Evolutionary conservation across 2,329 filamentous ascomycete species (phyloP), one percentile per base, ranked within the genome.

Genomic region (Pseudogymnoascus sp.): DNA sequence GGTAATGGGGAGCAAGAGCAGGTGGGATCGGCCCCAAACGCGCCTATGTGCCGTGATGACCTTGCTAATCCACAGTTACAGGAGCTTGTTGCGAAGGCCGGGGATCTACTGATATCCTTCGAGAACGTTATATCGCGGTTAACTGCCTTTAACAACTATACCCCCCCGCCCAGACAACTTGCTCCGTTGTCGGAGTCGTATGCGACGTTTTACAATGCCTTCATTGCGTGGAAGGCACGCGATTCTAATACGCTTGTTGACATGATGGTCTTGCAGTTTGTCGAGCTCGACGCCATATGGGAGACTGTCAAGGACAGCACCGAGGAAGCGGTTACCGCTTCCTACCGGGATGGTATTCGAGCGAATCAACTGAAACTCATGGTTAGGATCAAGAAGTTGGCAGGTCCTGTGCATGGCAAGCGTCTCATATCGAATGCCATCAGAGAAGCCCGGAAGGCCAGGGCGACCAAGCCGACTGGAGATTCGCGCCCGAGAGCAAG

Each of bases 261-360:
- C 69, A 87, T 91, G 62, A 92, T 94, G 90, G 81, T 93, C n/a
- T 82, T 90, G 69, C 89, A 91, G 66, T 92, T 93, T 73, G 89
- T 92, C 16, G 90, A 92, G 71, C 82, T 94, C 2, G 90, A 94
- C 70, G 87, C 87, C 36, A 93, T 93, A 58, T 89, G 89, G 80
- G 88, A 92, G 71, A 90, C 88, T 2, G 89, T 94, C 72, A 92
- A 91, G 72, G 86, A 91, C 68, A 86, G 87, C 60, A 89, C 85
- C 0, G 86, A 90, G 58, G 85, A 88, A 39, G 84, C 86, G 14
- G 89, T 91, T 2, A 84, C 88, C 0, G 84, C 84, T 16, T 84
- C 91, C n/a, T 93, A 92, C 71, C 84, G 86, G 36, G 83, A 91
- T 69, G 91, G 90, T 64, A 92, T 93, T 66, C 84, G 89, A 63